These are phyloP conservation scores for Phycomyces nitens DNA, from an alignment of 192 early-diverging fungal species.

Conservation along the genomic window DNA sequence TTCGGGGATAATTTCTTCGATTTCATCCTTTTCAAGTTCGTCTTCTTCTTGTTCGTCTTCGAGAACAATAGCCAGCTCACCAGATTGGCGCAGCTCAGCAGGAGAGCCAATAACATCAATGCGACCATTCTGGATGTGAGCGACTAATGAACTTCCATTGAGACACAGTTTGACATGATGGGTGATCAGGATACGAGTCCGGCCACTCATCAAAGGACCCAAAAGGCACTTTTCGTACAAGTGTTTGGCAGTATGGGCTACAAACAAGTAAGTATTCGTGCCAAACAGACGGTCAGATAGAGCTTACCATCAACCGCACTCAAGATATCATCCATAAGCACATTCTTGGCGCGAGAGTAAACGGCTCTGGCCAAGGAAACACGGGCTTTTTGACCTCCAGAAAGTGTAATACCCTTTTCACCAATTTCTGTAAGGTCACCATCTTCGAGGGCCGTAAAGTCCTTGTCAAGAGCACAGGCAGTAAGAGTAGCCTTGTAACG, in stretches of 20 bases:
- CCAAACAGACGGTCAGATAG: conserved; percentile 54
- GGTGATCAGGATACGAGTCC: conserved; percentile 85
- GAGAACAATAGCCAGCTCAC: conserved; percentile 26
- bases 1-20: not conserved
- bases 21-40: conserved; percentile 14
- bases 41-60: conserved; percentile 32
- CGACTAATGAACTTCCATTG: conserved; percentile 50
- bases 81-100: conserved; percentile 29
- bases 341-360: conserved; percentile 62
- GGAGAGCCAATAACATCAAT: conserved; percentile 37
- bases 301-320: conserved; percentile 81
- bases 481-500: conserved; percentile 25
- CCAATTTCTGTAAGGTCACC: conserved; percentile 82
- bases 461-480: conserved; percentile 78
- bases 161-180: conserved; percentile 67
- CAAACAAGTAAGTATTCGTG: not conserved
- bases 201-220: conserved; percentile 66
- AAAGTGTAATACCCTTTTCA: conserved; percentile 83
- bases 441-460: conserved; percentile 75
- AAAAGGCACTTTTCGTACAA: conserved; percentile 76
- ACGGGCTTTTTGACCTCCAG: conserved; percentile 87
- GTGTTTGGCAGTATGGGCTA: conserved; percentile 69
- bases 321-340: conserved; percentile 85
- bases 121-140: conserved; percentile 41
- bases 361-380: conserved; percentile 85